These are phyloP conservation scores for Aspergillus ellipticus DNA, from an alignment of 495 filamentous ascomycete species.

Conservation along the genomic window DNA sequence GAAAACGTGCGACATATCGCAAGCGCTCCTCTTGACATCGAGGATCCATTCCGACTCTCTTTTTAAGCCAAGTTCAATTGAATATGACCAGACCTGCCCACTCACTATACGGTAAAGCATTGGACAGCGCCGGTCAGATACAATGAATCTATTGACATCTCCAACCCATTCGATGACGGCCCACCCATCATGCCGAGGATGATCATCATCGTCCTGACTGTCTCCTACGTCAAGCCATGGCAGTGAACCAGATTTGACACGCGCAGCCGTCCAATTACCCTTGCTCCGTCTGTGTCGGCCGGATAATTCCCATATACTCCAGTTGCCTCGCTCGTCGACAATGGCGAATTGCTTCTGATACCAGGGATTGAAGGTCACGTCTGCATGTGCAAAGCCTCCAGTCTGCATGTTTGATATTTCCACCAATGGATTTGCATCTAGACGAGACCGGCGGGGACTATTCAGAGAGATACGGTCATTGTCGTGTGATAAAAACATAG, in stretches of 20 bases:
- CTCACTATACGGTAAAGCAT: slow-evolving; percentile 36
- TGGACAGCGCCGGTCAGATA: slow-evolving; percentile 41
- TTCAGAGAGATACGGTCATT: slow-evolving; percentile 6
- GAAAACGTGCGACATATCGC: slow-evolving; percentile 49
- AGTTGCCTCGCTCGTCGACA: slow-evolving; percentile 67
- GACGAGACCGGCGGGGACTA: slow-evolving; percentile 41
- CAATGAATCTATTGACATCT: slow-evolving; percentile 41
- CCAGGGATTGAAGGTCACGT: slow-evolving; percentile 78
- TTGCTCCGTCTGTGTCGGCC: slow-evolving; percentile 33
- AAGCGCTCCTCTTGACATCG: slow-evolving; percentile 43
- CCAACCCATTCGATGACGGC: slow-evolving; percentile 46
- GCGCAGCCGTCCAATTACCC: slow-evolving; percentile 23
- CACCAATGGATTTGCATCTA: slow-evolving; percentile 60
- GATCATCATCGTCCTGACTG: slow-evolving; percentile 10
- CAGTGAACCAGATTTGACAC: slow-evolving; percentile 26
- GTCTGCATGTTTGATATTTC: slow-evolving; percentile 51
- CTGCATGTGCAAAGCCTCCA: slow-evolving; percentile 58
- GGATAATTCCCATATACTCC: slow-evolving; percentile 72
- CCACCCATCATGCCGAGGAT: slow-evolving; percentile 47
- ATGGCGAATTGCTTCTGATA: slow-evolving; percentile 65
- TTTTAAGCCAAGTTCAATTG: slow-evolving; percentile 34
- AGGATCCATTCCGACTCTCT: slow-evolving; percentile 51
- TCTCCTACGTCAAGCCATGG: slow-evolving; percentile 26
- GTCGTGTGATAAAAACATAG: slow-evolving; percentile 26
- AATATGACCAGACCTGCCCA: slow-evolving; percentile 15